phyloP scores from a whole-genome alignment of 352 stramenopile species.

The Pythium volutum region DNA sequence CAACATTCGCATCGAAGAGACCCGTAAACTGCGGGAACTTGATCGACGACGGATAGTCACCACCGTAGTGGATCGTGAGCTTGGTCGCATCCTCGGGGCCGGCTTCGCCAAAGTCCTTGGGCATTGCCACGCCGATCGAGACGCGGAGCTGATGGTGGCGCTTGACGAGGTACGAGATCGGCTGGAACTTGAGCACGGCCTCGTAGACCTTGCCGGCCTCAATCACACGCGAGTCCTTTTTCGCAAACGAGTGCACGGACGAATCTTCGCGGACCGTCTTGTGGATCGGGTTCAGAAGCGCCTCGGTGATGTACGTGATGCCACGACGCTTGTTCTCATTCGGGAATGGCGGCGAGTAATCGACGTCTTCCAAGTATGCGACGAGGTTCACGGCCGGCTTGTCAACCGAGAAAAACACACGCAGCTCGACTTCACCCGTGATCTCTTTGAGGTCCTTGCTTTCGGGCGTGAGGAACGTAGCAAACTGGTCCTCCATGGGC shows the following conservation, averaged over 20 bases:
- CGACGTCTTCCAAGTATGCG: constrained; percentile 75
- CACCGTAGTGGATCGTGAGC: constrained; percentile 73
- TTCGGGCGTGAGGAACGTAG: constrained; percentile 61
- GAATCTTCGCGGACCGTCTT: constrained; percentile 51
- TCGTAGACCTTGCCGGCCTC: constrained; percentile 68
- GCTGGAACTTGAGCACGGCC: constrained; percentile 71
- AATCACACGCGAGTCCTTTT: constrained; percentile 55
- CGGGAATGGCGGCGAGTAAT: constrained; percentile 65
- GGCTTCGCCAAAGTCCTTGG: constrained; percentile 54
- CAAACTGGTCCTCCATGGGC: constrained; percentile 42
- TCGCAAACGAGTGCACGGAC: constrained; percentile 69
- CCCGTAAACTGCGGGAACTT: constrained; percentile 60
- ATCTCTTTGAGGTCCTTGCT: constrained; percentile 51
- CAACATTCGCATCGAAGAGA: constrained; percentile 61
- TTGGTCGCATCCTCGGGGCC: constrained; percentile 52
- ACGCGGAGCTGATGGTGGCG: constrained; percentile 74
- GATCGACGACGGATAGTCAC: constrained; percentile 63
- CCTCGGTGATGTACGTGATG: constrained; percentile 81
- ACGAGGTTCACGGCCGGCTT: constrained; percentile 60
- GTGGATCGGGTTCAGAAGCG: constrained; percentile 70
- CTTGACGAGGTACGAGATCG: constrained; percentile 76
- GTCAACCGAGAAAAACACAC: constrained; percentile 80
- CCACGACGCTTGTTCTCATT: constrained; percentile 79
- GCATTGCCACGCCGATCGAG: constrained; percentile 54
- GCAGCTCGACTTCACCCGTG: constrained; percentile 68